Evolutionary conservation across 495 filamentous ascomycete species (phyloP), one percentile per base, ranked within the genome.

Genomic region (Hypoxylon perforatum): DNA sequence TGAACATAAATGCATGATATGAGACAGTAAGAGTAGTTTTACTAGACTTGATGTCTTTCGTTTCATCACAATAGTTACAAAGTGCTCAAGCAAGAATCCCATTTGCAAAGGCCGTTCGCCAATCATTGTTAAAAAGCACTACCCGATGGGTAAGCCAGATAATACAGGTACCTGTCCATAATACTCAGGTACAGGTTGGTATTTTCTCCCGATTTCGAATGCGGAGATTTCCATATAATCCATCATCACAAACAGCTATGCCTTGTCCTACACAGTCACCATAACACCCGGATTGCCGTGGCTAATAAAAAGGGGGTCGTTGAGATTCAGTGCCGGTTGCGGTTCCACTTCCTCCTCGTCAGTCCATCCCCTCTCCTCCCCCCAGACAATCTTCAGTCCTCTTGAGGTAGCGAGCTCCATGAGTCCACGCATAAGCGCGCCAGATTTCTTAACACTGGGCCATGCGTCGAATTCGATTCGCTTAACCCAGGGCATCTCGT

Each of bases 391-490:
- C 58, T 78, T 81, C 70, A 86, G 86, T 7, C 81, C 73, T 2
- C 79, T 79, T 12, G 73, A 64, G 11, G 73, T 77, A 0, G 84
- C 82, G 21, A 89, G 85, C 1, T 85, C 73, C 19, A 91, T 65
- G 21, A 97, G 75, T 14, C 85, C 85, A n/a, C 73, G 75, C 85
- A 97, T 90, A 74, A 97, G 81, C 33, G 83, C 82, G 9, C 90
- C 89, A 15, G 81, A 80, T 70, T 88, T 88, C 75, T 85, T 85
- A 19, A 96, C 91, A 47, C 87, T 87, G 0, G 85, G 80, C 76
- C 85, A 92, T 9, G 82, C 92, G 74, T 96, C 92, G 64, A 96
- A 92, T 63, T 93, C 84, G 19, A 96, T 84, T 18, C 82, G 79
- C 18, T 82, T 69, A 19, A 96, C 60, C 42, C 73, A 77, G 0